phyloP scores from a whole-genome alignment of 345 rosid genomes.

The Linum usitatissimum region DNA sequence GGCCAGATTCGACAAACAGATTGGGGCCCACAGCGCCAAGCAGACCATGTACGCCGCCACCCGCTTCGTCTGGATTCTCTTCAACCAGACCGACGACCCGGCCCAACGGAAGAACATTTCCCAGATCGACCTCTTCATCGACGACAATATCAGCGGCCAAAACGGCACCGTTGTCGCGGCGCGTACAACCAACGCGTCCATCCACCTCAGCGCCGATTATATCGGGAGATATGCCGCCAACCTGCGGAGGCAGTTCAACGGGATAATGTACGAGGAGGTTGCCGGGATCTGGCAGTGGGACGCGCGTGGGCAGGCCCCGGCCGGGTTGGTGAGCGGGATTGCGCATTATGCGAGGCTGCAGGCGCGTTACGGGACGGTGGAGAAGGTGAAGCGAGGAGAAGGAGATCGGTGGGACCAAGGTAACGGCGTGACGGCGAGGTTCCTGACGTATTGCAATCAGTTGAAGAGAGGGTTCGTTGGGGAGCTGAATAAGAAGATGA shows the following conservation, averaged over 20 bases:
- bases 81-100: conserved; percentile 19
- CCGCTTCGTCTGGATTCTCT: conserved; percentile 28
- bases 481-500: conserved; percentile 2
- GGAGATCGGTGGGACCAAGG: conserved; percentile 15
- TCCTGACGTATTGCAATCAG: conserved; percentile 6
- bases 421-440: conserved; percentile 11
- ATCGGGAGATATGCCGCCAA: conserved; percentile 27
- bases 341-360: conserved; percentile 15
- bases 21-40: conserved; percentile 19
- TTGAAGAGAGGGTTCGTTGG: background rate
- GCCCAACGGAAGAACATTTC: conserved; percentile 17
- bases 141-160: conserved; percentile 7
- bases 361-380: background rate
- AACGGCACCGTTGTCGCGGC: conserved; percentile 19
- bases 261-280: conserved; percentile 55
- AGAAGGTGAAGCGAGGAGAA: conserved; percentile 11
- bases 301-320: conserved; percentile 15
- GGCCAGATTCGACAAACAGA: conserved; percentile 22
- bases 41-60: conserved; percentile 25
- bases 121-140: conserved; percentile 22
- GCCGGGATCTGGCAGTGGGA: conserved; percentile 22
- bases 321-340: conserved; percentile 12
- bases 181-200: conserved; percentile 16
- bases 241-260: conserved; percentile 32
- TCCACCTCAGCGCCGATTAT: conserved; percentile 26